Evolutionary conservation across 768 basidiomycete genomes (phyloP), one percentile per base, ranked within the genome.

Genomic region (Tylopilus felleus): DNA sequence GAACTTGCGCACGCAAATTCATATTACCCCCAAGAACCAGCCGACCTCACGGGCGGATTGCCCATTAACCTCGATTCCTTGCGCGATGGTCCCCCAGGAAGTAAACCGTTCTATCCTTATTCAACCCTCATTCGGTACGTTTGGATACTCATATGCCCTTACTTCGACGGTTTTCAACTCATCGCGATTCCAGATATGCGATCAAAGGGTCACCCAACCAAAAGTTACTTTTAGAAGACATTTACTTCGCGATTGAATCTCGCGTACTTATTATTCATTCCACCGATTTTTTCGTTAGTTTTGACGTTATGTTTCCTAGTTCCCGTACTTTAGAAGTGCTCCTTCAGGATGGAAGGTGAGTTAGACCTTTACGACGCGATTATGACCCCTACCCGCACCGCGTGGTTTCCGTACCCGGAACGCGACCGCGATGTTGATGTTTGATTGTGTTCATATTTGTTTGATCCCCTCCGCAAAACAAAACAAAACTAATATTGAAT

Each of bases 311-410:
- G 50, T 51, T 50, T 35, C 50, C 46, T 65, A 93, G 89, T 93
- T 93, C 65, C 91, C 91, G 17, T 93, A 93, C 69, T 93, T 93
- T 74, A 75, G 90, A 71, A 84, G 79, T 27, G 91, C 91, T 6
- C 90, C 90, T 35, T 84, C 85, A 56, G 91, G 91, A n/a, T 93
- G 91, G 91, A 93, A 93, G 78, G 90, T 90, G 64, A 80, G 85
- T 71, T 45, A 43, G 4, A 16, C 16, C 40, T 27, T 31, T 17
- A 22, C 42, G 39, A 25, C 47, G 33, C 23, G 52, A 47, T 52
- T 41, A n/a, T 49, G 48, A 4, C 29, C 40, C 48, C 25, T 21
- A 47, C 39, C 8, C 46, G 8, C 42, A 45, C 17, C 39, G 54
- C 44, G 59, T 57, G 47, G n/a, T 43, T 53, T 29, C 33, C 51